Evolutionary conservation across 768 basidiomycete species (phyloP).

Genomic region (Phlebiopsis gigantea): DNA sequence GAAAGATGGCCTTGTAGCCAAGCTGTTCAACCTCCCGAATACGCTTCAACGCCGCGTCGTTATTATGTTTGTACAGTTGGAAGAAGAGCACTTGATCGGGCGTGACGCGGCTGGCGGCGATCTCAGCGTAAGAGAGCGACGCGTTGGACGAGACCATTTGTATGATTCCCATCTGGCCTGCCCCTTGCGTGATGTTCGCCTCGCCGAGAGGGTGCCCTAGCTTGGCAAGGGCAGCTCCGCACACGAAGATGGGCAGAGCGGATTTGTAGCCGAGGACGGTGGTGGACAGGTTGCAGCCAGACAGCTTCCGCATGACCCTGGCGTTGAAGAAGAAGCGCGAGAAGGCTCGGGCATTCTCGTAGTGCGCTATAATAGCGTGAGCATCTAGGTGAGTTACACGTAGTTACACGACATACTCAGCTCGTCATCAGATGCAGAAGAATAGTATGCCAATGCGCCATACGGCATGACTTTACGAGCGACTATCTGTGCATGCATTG

Average conservation of each 20-base stretch:
- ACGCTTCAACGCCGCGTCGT: constrained; percentile 63
- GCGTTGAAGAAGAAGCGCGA: constrained; percentile 83
- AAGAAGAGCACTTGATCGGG: constrained; percentile 67
- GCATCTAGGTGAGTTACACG: background rate
- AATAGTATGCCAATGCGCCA: constrained; percentile 80
- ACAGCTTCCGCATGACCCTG: constrained; percentile 68
- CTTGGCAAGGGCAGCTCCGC: constrained; percentile 78
- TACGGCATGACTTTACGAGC: constrained; percentile 68
- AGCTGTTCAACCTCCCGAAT: constrained; percentile 64
- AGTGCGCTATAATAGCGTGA: constrained; percentile 35
- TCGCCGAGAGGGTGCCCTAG: constrained; percentile 71
- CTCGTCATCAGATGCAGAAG: constrained; percentile 83
- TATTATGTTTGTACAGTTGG: constrained; percentile 80
- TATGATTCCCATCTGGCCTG: constrained; percentile 60
- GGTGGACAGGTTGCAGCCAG: constrained; percentile 62
- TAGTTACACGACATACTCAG: constrained; percentile 46
- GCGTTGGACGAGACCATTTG: constrained; percentile 85
- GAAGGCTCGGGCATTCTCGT: constrained; percentile 78
- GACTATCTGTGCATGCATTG: constrained; percentile 40
- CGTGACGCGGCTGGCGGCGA: constrained; percentile 48
- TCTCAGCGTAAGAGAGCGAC: constrained; percentile 59
- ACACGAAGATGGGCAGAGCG: constrained; percentile 77
- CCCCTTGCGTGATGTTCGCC: constrained; percentile 82
- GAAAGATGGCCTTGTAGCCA: constrained; percentile 84
- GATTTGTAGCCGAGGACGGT: constrained; percentile 67